Evolutionary conservation across 768 basidiomycete species (phyloP).

Genomic region (Sporobolomyces phaffii): DNA sequence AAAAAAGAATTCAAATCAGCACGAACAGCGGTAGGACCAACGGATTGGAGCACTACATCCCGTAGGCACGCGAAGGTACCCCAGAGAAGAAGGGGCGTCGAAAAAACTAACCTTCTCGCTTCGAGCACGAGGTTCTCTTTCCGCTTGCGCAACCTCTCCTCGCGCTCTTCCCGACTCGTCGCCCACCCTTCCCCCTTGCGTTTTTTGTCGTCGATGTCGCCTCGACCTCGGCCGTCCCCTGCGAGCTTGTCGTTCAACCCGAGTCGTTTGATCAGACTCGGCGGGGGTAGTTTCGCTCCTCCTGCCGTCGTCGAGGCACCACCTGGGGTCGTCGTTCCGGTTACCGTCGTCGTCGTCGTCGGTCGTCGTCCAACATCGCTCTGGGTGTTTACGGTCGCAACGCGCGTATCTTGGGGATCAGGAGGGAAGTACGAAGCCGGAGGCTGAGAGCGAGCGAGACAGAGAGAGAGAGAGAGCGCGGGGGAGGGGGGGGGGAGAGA

Average conservation of each 20-base stretch:
- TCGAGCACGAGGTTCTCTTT: conserved; percentile 36
- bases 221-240: neutral
- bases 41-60: too few relatives aligned
- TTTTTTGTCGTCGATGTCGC: conserved; percentile 5
- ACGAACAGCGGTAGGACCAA: neutral
- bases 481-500: too few relatives aligned
- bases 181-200: conserved; percentile 25
- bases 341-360: neutral
- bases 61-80: too few relatives aligned
- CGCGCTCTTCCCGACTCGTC: conserved; percentile 9
- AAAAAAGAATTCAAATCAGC: too few relatives aligned
- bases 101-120: conserved; percentile 32
- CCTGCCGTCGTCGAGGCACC: neutral
- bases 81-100: neutral
- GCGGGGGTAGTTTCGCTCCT: conserved; percentile 3
- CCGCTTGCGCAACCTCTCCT: conserved; percentile 29
- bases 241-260: conserved; percentile 10
- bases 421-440: conserved; percentile 32
- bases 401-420: neutral
- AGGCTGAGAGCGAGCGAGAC: conserved; percentile 22
- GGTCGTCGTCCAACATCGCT: neutral
- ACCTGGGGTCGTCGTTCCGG: neutral
- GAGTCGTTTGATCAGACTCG: conserved; percentile 32
- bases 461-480: too few relatives aligned
- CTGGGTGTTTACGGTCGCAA: neutral